Evolutionary conservation across 768 basidiomycete genomes (phyloP), one percentile per base, ranked within the genome.

Genomic region (Amanita rimosa): DNA sequence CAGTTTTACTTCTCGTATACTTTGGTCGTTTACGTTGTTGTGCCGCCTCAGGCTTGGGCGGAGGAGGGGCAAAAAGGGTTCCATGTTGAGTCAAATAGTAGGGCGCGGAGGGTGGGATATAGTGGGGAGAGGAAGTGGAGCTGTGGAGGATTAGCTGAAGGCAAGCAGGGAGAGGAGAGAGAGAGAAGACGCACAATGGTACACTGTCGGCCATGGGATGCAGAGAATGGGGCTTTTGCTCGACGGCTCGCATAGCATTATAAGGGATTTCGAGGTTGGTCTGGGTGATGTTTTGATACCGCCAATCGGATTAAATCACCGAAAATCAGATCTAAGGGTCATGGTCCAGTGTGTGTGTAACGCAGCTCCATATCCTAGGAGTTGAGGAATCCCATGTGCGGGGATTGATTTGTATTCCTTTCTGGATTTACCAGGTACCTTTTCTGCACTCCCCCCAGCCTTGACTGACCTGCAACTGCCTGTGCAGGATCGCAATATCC

Each of bases 1-100:
- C 93, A 1, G 91, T 92, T 70, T 95, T 93, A 66, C 87, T 90
- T 57, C 93, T 78, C 53, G 88, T 91, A 58, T 94, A 94, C 72
- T 96, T 96, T 43, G 88, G 89, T 31, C 88, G 83, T 62, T 88
- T 89, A 51, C 87, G 76, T 57, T 74, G 48, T 24, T 49, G 71
- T 13, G 71, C 58, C 21, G 71, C 51, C 42, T 79, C 84, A 31
- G 64, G 66, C 45, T 75, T 72, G 47, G 74, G 63, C 19, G 71
- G 70, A 3, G 74, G 67, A 9, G 72, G 60, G 49, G 75, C 68
- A 39, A 74, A 79, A 52, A 65, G 64, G 56, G 70, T 68, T 21
- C 64, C 63, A 31, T 54, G 65, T 22, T 67, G 64, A 9, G 67
- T 46, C 16, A 67, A 57, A 53, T 70, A 73, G 57, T 72, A 73